A percentile compares a stretch with the other conserved stretches of the same genome.
Evolutionary conservation across 2,329 filamentous ascomycete species (phyloP).

Genomic region (Colletotrichum scovillei): DNA sequence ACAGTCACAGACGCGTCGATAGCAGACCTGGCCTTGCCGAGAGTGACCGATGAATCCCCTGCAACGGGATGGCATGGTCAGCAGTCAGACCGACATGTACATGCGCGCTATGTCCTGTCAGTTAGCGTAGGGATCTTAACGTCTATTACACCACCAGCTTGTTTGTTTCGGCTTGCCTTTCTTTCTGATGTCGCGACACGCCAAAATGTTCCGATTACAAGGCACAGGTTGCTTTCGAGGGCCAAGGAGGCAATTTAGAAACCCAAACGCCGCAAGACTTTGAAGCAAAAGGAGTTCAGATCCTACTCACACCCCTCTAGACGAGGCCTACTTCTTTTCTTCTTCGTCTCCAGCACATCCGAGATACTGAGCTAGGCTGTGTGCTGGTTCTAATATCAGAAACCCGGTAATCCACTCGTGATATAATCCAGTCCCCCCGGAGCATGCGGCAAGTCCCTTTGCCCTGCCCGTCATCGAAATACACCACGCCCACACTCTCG

Average conservation of each 20-base stretch:
- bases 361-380: background rate
- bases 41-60: background rate
- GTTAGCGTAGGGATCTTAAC: background rate
- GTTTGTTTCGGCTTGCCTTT: background rate
- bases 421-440: background rate
- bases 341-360: background rate
- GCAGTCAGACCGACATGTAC: slow-evolving; percentile 24
- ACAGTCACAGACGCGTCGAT: background rate
- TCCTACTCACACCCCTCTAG: slow-evolving; percentile 10
- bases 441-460: background rate
- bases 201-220: background rate
- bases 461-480: background rate
- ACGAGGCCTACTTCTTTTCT: background rate
- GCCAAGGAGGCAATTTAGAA: background rate
- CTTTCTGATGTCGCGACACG: background rate
- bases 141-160: background rate
- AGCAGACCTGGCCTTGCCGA: background rate
- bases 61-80: background rate
- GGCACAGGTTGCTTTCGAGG: background rate
- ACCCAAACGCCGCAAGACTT: background rate
- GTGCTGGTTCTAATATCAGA: background rate
- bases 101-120: slow-evolving; percentile 1
- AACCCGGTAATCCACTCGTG: background rate
- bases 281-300: background rate
- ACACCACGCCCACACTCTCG: slow-evolving; percentile 1